These are phyloP conservation scores for Aegilops bicornis DNA, from an alignment of 176 grass and related monocot species.

Conservation along the genomic window DNA sequence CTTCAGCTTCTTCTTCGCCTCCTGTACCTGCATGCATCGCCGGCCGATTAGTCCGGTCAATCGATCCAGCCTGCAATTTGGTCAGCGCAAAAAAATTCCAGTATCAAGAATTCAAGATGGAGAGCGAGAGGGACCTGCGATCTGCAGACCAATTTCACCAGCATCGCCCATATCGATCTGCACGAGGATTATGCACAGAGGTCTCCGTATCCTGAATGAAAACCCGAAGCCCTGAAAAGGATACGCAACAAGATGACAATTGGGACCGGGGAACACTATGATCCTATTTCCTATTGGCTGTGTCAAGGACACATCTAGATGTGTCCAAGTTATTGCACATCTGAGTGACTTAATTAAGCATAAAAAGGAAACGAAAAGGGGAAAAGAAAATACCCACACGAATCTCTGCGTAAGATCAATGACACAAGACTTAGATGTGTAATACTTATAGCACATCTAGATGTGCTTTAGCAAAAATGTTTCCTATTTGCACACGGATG, in stretches of 20 bases:
- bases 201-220: background rate
- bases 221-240: background rate
- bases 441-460: too few species aligned
- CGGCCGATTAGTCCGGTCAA: background rate
- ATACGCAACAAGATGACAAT: background rate
- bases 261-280: background rate
- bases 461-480: too few species aligned
- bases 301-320: too few species aligned
- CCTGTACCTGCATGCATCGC: conserved; percentile 17
- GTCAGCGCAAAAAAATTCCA: background rate
- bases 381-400: too few species aligned
- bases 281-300: background rate
- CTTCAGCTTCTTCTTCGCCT: background rate
- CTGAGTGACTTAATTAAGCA: too few species aligned
- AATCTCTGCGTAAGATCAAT: too few species aligned
- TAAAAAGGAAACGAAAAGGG: too few species aligned
- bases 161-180: conserved; percentile 20
- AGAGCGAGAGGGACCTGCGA: conserved; percentile 22
- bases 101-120: background rate
- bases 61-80: too few species aligned
- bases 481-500: background rate
- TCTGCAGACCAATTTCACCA: conserved; percentile 50
- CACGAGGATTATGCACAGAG: background rate
- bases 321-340: too few species aligned
- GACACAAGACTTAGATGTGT: too few species aligned